Base-by-base conservation (phyloP, 257 asterid species). In the Solanum clarkiae region DNA sequence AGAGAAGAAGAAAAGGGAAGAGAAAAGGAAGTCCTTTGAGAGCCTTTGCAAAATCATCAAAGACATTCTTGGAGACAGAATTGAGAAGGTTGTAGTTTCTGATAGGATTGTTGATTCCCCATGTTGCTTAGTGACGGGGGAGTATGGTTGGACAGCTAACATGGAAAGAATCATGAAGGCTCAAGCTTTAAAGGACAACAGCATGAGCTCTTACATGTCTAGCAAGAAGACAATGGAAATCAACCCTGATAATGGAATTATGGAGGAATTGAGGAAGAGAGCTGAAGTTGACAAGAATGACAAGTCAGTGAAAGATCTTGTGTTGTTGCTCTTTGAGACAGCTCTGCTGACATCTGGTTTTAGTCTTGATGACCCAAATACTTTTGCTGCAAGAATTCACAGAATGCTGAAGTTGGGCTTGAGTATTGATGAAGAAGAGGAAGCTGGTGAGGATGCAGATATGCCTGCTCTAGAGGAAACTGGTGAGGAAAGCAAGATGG, bases 71-170 rank as follows among this genome's bases (percentile, higher is more conserved):
- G 81, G 81, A 22, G 81, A 75, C 24, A 75, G 18, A 49, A 60
- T 49, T 22, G 81, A 75, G 81, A 75, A 49, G 81, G 81, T 75
- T n/a, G 81, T 75, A 13, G 81, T 75, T 14, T 75, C 81, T 75
- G 81, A 75, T 49, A 75, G 81, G 22, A 75, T 75, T 4, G 81
- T 75, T 49, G 85, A 82, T 47, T 82, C 85, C 16, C 85, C 85
- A 20, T 82, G 85, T 42, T 82, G 85, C 60, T 82, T 82, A 68
- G 85, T 82, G 24, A 82, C 85, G 15, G 75, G 85, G 3, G 85
- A 82, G 36, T 62, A 82, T 18, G 85, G 85, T 82, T 82, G 85
- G 85, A 82, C 85, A 4, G 75, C 85, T 0, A 82, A 82, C 85
- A 82, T 54, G 85, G 68, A 75, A 2, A 47, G 81, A 3, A 75